Percentiles rank a stretch among this genome's conserved stretches.
Conservation (phyloP, 345 rosid species). For the Arabidopsis thaliana region TAIR10.1 NC_003070.9:4968501-4969000, state of each 20-base stretch:
- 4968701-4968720: neutral
- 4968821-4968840: slow-evolving; percentile 52
- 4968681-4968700: neutral
- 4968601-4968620: slow-evolving; percentile 59
- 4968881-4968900: neutral
- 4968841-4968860: too few relatives aligned
- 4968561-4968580: slow-evolving; percentile 75
- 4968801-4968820: slow-evolving; percentile 62
- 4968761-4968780: slow-evolving; percentile 70
- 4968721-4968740: neutral
- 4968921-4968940: slow-evolving; percentile 83
- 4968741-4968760: slow-evolving; percentile 32
- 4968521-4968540: slow-evolving; percentile 56
- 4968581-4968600: slow-evolving; percentile 75
- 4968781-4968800: slow-evolving; percentile 63
- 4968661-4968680: slow-evolving; percentile 44
- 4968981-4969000: slow-evolving; percentile 61
- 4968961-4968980: slow-evolving; percentile 59
- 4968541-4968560: slow-evolving; percentile 66
- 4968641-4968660: slow-evolving; percentile 60
- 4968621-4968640: slow-evolving; percentile 58
- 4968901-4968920: slow-evolving; percentile 42
- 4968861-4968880: neutral
- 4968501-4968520: slow-evolving; percentile 53
- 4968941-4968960: slow-evolving; percentile 65